Evolutionary conservation across 352 stramenopile genomes (phyloP), one percentile per base, ranked within the genome.

Genomic region (Thalassiosira mediterranea): DNA sequence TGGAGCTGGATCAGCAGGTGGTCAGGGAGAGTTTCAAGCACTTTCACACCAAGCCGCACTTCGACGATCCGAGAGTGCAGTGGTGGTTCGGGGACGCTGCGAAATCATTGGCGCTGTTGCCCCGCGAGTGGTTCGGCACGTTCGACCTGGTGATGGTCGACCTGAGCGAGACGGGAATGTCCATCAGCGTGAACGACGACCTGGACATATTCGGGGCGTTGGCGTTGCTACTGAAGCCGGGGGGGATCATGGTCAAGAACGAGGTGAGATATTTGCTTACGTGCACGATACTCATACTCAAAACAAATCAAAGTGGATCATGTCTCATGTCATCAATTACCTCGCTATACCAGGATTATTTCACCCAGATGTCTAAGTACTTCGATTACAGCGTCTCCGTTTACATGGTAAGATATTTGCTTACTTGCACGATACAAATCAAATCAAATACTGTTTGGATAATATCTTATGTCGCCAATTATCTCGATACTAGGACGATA

Each of bases 51-150:
- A 51, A 62, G 54, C 70, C 70, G 11, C 61, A 79, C 25, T 76
- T 71, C 29, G 67, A 76, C 48, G 32, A 71, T 44, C n/a, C 21
- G 7, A 69, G 75, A 25, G 86, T 92, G 0, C 71, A 92, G 69
- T 92, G 86, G 86, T 92, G 86, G 86, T 92, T 90, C 61, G 86
- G 86, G n/a, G 86, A 92, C 76, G 83, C 83, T 17, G 72, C 86
- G 28, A 92, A 90, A 58, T 81, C 53, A 58, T 65, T 92, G 3
- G 28, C 83, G 0, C 44, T 90, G 11, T 59, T 92, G 3, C 80
- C 83, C 10, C 56, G 79, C 37, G 81, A 89, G 29, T 93, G 86
- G 64, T 88, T 85, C 57, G 79, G 87, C 11, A 88, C 78, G 19
- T 92, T 92, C 63, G 86, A 92, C 69, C 62, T 90, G 26, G 79